Base-by-base conservation (phyloP, 1,139 yeast species). In the Sugiyamaella paludigena region DNA sequence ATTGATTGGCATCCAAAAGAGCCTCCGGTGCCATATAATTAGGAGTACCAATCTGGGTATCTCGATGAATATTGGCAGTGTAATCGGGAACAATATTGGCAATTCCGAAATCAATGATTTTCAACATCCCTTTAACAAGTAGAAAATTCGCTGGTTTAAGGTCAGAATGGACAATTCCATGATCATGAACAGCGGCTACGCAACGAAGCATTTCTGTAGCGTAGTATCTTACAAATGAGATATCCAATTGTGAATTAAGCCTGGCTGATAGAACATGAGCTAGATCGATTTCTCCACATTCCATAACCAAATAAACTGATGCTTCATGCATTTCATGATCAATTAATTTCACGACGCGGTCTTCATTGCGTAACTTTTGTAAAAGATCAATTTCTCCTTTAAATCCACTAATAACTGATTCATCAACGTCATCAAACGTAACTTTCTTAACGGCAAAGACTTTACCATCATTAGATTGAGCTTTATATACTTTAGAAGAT, bases 1-100 rank as follows among this genome's bases (percentile, higher is more conserved):
- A 65, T 60, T 57, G 57, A 49, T 69, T 75, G 47, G 80, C 79
- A 65, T 84, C 95, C 39, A 84, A 75, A 49, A 91, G 72, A 0
- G 98, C 88, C 66, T 92, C 98, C 0, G 98, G 98, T 0, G 98
- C 97, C 98, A 92, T 92, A 66, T 92, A 92, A 65, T 87, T 88
- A 2, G 97, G 96, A 0, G 98, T 92, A 2, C 98, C 98, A 50
- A 89, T 85, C 65, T 88, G 97, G 6, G 89, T 80, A 54, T 88
- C 95, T 50, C 98, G 77, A 63, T 91, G 92, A 19, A 92, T 80
- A 60, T 92, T 92, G 29, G 87, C 82, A 0, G 98, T 92, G 62
- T 88, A 88, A 49, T 91, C 97, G 1, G 96, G 95, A 1, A 92
- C 92, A 0, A 92, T 88, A 68, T 91, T 87, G 11, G 98, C 95